These are phyloP conservation scores for Quercus rubra DNA, from an alignment of 306 rosid genomes.

Conservation along the genomic window DNA sequence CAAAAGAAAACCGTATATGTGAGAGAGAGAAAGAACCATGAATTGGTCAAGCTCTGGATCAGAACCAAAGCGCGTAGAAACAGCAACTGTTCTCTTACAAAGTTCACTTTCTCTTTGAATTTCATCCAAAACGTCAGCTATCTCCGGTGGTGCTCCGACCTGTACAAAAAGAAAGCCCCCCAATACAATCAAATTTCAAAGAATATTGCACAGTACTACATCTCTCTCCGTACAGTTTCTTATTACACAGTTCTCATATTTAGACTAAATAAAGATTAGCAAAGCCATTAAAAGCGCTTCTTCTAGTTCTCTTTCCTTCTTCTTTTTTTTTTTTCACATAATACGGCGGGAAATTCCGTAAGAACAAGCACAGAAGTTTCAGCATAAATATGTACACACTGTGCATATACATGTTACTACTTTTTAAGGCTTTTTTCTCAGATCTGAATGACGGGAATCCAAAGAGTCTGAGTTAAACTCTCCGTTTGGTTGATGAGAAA, in stretches of 20 bases:
- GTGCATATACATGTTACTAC: too few species aligned
- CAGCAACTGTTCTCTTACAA: constrained; percentile 17
- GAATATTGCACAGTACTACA: neutral
- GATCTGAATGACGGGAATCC: neutral
- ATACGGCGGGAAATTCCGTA: neutral
- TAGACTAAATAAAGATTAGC: neutral
- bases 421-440: too few species aligned
- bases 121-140: constrained; percentile 45
- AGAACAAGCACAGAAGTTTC: neutral
- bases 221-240: neutral
- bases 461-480: neutral
- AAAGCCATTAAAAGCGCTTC: neutral
- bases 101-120: constrained; percentile 29
- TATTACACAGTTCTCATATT: neutral
- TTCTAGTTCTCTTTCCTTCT: neutral
- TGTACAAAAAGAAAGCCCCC: constrained; percentile 13
- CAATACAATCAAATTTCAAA: neutral
- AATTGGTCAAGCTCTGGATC: constrained; percentile 81
- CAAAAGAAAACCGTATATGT: neutral
- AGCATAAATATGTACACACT: too few species aligned
- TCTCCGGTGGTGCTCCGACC: constrained; percentile 76
- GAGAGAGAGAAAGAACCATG: constrained; percentile 49
- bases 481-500: neutral
- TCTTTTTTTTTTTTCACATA: neutral
- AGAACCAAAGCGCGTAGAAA: constrained; percentile 31